phyloP scores from a whole-genome alignment of 805 yeast species.

The Candida silvatica region DNA sequence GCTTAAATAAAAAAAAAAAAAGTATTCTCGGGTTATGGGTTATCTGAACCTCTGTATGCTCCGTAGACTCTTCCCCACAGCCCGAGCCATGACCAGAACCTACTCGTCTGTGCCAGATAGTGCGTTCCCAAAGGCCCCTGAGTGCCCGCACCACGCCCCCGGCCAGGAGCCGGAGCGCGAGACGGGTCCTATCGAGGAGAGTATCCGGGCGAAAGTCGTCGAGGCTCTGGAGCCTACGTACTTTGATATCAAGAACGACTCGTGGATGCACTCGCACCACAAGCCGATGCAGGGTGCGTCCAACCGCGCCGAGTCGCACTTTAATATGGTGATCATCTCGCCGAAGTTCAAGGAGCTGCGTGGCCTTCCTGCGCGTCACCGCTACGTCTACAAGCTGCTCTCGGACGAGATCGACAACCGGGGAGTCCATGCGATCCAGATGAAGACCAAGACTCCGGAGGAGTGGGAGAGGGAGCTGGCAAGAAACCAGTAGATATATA shows the following conservation, averaged over 20 bases:
- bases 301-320: conserved; percentile 75
- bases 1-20: too few relatives aligned
- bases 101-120: not conserved
- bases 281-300: conserved; percentile 68
- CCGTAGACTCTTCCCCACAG: not conserved
- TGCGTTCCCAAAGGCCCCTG: conserved; percentile 2
- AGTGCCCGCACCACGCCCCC: not conserved
- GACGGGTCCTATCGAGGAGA: conserved; percentile 37
- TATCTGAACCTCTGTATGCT: too few relatives aligned
- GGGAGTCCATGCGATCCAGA: conserved; percentile 84
- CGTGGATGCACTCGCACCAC: conserved; percentile 83
- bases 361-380: conserved; percentile 62
- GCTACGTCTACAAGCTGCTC: conserved; percentile 60
- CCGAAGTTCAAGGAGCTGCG: conserved; percentile 55
- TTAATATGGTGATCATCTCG: conserved; percentile 66
- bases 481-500: conserved; percentile 1
- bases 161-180: not conserved
- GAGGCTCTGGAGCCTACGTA: conserved; percentile 33
- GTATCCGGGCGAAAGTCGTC: conserved; percentile 36
- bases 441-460: conserved; percentile 67
- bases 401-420: conserved; percentile 61
- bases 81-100: conserved; percentile 11
- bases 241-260: conserved; percentile 64
- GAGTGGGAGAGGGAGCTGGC: conserved; percentile 31
- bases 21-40: too few relatives aligned